These are phyloP conservation scores for Recurvomyces mirabilis DNA, from an alignment of 495 filamentous ascomycete genomes.

Conservation along the genomic window DNA sequence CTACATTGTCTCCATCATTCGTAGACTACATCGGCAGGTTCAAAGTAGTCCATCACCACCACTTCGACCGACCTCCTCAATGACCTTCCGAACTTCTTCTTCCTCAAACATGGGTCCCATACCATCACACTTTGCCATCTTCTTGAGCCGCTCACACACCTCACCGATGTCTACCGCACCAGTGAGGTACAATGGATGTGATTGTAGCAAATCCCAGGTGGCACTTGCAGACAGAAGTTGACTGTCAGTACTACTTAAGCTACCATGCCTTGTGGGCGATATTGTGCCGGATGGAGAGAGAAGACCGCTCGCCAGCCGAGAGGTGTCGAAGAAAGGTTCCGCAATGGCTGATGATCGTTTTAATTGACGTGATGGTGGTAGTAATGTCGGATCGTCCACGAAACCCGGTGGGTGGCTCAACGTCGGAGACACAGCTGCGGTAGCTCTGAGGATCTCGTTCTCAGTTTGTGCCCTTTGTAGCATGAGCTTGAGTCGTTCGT, in stretches of 20 bases:
- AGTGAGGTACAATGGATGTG: conserved; percentile 63
- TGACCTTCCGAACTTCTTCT: conserved; percentile 56
- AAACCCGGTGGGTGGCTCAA: conserved; percentile 12
- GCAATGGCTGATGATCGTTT: conserved; percentile 1
- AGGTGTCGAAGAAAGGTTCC: conserved; percentile 26
- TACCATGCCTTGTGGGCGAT: conserved; percentile 52
- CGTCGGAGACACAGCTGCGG: conserved; percentile 6
- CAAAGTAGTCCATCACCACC: conserved; percentile 32
- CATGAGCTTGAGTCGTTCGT: conserved; percentile 73
- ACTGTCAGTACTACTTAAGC: conserved; percentile 32
- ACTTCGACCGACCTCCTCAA: conserved; percentile 52
- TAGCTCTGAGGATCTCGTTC: conserved; percentile 84
- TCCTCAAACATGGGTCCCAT: conserved; percentile 79
- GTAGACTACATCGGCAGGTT: too few relatives aligned
- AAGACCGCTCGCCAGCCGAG: conserved; percentile 11
- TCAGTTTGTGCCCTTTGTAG: conserved; percentile 72
- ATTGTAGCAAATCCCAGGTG: conserved; percentile 86
- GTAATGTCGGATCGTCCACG: conserved; percentile 15
- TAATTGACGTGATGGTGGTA: conserved; percentile 5
- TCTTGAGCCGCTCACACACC: conserved; percentile 65
- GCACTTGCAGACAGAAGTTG: conserved; percentile 62
- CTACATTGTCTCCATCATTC: too few relatives aligned
- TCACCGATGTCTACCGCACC: conserved; percentile 76
- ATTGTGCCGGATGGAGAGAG: conserved; percentile 49
- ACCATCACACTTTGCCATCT: conserved; percentile 64